Conservation (phyloP, 768 basidiomycete species). For the Psilocybe cyanescens region DNA sequence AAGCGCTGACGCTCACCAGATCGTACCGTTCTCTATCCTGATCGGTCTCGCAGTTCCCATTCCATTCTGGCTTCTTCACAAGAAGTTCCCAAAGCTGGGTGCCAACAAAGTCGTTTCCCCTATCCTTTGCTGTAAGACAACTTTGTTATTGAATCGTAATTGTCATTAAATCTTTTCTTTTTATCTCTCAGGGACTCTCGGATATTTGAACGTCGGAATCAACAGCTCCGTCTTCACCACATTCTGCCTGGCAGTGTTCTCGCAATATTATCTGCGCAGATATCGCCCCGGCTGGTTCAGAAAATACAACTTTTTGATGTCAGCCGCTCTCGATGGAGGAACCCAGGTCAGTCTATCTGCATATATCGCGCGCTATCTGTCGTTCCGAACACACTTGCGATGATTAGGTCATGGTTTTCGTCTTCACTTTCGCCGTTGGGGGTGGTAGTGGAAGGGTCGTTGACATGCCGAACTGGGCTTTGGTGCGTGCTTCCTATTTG, state of each 20-base stretch:
- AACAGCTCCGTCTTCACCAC: slow-evolving; percentile 55
- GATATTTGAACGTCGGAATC: slow-evolving; percentile 57
- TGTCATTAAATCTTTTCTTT: no score
- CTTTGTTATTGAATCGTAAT: no score
- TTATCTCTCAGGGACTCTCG: slow-evolving; percentile 38
- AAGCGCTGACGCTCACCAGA: slow-evolving; percentile 24
- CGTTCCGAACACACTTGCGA: no score
- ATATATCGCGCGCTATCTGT: no score
- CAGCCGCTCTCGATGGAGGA: slow-evolving; percentile 58
- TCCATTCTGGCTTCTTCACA: slow-evolving; percentile 57
- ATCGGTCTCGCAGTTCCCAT: slow-evolving; percentile 56
- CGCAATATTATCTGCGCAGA: slow-evolving; percentile 47
- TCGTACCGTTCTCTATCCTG: slow-evolving; percentile 49
- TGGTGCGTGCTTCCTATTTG: slow-evolving; percentile 8
- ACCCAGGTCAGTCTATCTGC: slow-evolving; percentile 31
- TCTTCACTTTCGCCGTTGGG: slow-evolving; percentile 39
- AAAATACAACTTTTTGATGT: slow-evolving; percentile 55
- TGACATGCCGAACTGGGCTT: slow-evolving; percentile 15
- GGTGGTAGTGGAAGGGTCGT: slow-evolving; percentile 13
- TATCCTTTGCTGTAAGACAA: slow-evolving; percentile 40
- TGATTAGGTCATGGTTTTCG: slow-evolving; percentile 42
- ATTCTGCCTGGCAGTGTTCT: slow-evolving; percentile 47
- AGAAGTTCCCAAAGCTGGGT: slow-evolving; percentile 48
- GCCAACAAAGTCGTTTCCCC: slow-evolving; percentile 55
- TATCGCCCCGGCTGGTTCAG: slow-evolving; percentile 51